These are phyloP conservation scores for Amanita phalloides DNA, from an alignment of 768 basidiomycete species.

Conservation along the genomic window DNA sequence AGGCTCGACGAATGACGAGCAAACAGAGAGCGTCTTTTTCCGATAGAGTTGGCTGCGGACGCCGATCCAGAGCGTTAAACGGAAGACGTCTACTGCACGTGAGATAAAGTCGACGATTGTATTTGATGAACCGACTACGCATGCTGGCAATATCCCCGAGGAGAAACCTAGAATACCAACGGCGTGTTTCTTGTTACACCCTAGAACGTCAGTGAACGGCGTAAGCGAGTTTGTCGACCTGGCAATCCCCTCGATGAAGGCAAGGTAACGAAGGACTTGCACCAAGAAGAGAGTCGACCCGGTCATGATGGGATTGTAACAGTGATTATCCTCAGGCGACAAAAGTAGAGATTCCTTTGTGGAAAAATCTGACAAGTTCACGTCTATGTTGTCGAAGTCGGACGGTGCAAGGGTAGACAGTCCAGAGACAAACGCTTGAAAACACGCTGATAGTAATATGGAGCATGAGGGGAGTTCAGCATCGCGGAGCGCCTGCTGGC, in stretches of 20 bases:
- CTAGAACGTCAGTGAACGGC: slow-evolving; percentile 19
- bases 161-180: slow-evolving; percentile 41
- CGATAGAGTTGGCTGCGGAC: slow-evolving; percentile 29
- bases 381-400: slow-evolving; percentile 22
- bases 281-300: slow-evolving; percentile 36
- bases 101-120: slow-evolving; percentile 34
- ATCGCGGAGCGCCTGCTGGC: slow-evolving; percentile 29
- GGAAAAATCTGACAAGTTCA: slow-evolving; percentile 35
- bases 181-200: slow-evolving; percentile 22
- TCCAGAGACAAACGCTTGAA: slow-evolving; percentile 38
- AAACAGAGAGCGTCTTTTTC: slow-evolving; percentile 9
- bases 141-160: slow-evolving; percentile 46
- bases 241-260: slow-evolving; percentile 20
- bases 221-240: slow-evolving; percentile 9
- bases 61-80: slow-evolving; percentile 43
- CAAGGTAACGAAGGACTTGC: slow-evolving; percentile 44
- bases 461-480: slow-evolving; percentile 28
- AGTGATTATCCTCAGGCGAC: slow-evolving; percentile 21
- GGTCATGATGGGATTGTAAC: slow-evolving; percentile 37
- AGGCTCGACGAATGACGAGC: slow-evolving; percentile 18
- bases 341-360: slow-evolving; percentile 27
- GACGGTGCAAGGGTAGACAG: slow-evolving; percentile 30
- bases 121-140: slow-evolving; percentile 28
- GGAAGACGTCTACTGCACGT: slow-evolving; percentile 34
- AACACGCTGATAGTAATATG: slow-evolving; percentile 39